Conservation (phyloP, 768 basidiomycete species). For the Crucibulum laeve region DNA sequence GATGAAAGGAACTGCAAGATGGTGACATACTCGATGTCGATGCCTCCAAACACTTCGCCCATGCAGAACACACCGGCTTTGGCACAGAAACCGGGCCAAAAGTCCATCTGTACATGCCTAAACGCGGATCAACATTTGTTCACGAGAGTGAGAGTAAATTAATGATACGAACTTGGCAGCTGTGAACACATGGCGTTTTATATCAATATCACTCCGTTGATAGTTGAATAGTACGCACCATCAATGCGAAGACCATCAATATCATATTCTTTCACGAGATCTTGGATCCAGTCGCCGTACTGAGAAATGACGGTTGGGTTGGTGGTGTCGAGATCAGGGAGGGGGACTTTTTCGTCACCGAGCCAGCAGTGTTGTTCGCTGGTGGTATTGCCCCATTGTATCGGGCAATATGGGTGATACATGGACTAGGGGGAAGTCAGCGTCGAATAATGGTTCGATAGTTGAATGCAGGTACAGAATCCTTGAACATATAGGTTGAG, state of each 20-base stretch:
- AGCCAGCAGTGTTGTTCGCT: constrained; percentile 81
- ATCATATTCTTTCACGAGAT: constrained; percentile 63
- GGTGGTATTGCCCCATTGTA: constrained; percentile 66
- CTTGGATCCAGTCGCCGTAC: constrained; percentile 66
- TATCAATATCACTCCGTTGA: not conserved
- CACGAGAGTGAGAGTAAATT: not conserved
- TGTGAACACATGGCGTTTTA: constrained; percentile 8
- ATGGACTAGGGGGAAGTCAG: constrained; percentile 35
- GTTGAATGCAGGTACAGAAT: constrained; percentile 33
- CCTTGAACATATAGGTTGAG: constrained; percentile 66
- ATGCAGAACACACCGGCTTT: constrained; percentile 85
- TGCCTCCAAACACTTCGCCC: constrained; percentile 69
- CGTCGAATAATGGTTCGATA: not conserved
- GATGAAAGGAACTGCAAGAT: not conserved
- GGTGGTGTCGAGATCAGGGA: constrained; percentile 78
- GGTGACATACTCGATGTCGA: constrained; percentile 41
- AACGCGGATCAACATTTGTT: not conserved
- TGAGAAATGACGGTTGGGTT: constrained; percentile 55
- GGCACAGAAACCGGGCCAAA: constrained; percentile 73
- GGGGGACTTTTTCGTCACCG: constrained; percentile 67
- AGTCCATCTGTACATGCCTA: constrained; percentile 65
- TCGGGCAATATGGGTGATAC: constrained; percentile 77
- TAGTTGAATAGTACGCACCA: constrained; percentile 27
- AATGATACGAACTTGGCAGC: constrained; percentile 36
- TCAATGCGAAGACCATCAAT: constrained; percentile 91